Evolutionary conservation across 768 basidiomycete genomes (phyloP), one percentile per base, ranked within the genome.

Genomic region (Tylopilus vinaceipallidus): DNA sequence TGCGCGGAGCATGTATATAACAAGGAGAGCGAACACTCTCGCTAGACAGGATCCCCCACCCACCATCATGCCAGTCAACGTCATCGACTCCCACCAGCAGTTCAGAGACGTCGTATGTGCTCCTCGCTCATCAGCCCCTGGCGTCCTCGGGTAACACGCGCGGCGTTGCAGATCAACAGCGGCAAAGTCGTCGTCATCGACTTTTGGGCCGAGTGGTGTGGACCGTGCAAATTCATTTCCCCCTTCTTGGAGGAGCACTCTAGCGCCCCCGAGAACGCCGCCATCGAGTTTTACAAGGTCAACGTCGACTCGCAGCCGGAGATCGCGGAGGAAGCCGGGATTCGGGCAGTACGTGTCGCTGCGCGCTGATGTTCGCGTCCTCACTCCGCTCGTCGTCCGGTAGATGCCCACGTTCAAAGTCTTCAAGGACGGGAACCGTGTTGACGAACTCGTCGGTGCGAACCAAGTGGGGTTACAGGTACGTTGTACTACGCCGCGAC

Each of bases 261-360:
- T n/a, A n/a, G n/a, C 4, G 48, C 44, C 0, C 50, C 60, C 4
- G 26, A 8, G 4, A 53, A 49, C 35, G 46, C 59, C 1, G 62
- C 54, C 8, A 60, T 83, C 52, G 72, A 71, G 16, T 90, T 86
- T 71, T 84, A 81, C 75, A 90, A 87, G 65, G 77, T 89, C 52
- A 81, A 91, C 55, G 77, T 87, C 20, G 88, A 91, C 57, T 68
- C 69, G 6, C 73, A 76, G 40, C 32, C 54, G 0, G 72, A 75
- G 0, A 75, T 86, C 44, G 54, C 78, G 0, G 60, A 75, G 46
- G 80, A 79, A 61, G 77, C 78, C 42, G 72, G 73, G 20, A 69
- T 88, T 45, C 69, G 73, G 56, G 78, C 81, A 23, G 85, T 87
- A 51, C 27, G 83, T 60, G 27, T 29, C 27, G n/a, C n/a, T n/a